Base-by-base conservation (phyloP, 2,329 filamentous ascomycete species). In the Ilyonectria robusta region DNA sequence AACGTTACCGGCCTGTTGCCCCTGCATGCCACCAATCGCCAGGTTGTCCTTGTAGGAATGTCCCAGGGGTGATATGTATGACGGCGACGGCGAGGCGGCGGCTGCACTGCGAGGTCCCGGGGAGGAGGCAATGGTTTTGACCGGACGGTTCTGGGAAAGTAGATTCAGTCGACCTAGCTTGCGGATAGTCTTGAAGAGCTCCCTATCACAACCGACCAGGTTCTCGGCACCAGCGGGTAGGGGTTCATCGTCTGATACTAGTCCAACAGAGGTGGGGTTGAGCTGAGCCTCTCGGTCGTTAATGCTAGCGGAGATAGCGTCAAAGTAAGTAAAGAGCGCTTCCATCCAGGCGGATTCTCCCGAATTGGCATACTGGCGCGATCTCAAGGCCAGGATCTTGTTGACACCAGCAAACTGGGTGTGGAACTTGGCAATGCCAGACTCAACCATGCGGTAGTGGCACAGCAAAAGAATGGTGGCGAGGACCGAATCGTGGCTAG, bases 391-490 rank as follows among this genome's bases (percentile, higher is more conserved):
- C 11, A 98, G 87, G 35, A 98, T 90, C 84, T 97, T 97, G 81
- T 94, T 95, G 44, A 98, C 94, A 0, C 95, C 95, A 1, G 94
- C 94, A 75, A 98, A 94, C 78, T 98, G 95, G 0, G 93, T 96
- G 72, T 94, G 93, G 81, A 98, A 98, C 76, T 95, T 95, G 21
- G 94, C 94, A 72, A 98, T 92, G 3, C 95, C 95, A 1, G 93
- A 96, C 80, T 98, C 95, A 69, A 94, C 96, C 82, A 97, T 94
- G 72, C 97, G 93, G 79, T 97, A 97, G 67, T 98, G 91, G 78
- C 94, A 97, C 4, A 98, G 86, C 9, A 98, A 88, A 44, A 98
- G 87, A 40, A 98, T 89, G 4, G 94, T 97, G 3, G 94, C 95
- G 33, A 98, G 85, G 5, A 96, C 93, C 0, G 94, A 95, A 79